Evolutionary conservation across 192 early-diverging fungal genomes (phyloP).

Genomic region (Coemansia sp.): DNA sequence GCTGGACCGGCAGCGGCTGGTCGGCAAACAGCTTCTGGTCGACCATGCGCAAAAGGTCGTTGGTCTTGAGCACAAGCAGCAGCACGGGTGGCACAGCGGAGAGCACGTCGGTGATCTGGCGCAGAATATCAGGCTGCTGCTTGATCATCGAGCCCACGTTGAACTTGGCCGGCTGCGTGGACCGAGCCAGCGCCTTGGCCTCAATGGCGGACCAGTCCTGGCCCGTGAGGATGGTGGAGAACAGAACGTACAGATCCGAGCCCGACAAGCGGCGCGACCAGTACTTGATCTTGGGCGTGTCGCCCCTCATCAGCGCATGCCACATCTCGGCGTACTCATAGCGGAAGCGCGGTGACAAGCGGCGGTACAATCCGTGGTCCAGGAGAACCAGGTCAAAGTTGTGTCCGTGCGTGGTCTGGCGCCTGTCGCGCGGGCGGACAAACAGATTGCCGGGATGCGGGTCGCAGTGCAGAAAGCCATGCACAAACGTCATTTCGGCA

Average conservation of each 20-base stretch:
- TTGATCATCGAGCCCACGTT: conserved; percentile 56
- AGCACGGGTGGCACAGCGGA: conserved; percentile 82
- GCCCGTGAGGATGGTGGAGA: conserved; percentile 85
- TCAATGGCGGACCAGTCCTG: conserved; percentile 74
- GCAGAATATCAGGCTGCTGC: conserved; percentile 59
- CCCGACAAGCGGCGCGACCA: conserved; percentile 64
- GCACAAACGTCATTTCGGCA: conserved; percentile 85
- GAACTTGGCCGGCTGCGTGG: conserved; percentile 36
- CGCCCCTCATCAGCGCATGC: conserved; percentile 73
- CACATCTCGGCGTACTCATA: conserved; percentile 87
- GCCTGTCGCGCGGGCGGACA: conserved; percentile 54
- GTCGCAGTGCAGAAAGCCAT: conserved; percentile 87
- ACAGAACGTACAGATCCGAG: conserved; percentile 77
- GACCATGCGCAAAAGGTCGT: conserved; percentile 77
- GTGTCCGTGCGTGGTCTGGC: conserved; percentile 47
- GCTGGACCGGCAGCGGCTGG: conserved; percentile 34
- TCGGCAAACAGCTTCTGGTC: conserved; percentile 55
- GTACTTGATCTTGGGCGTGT: conserved; percentile 65
- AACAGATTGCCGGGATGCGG: conserved; percentile 90
- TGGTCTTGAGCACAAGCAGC: conserved; percentile 84
- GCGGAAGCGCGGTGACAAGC: conserved; percentile 63
- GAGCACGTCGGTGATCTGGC: conserved; percentile 74
- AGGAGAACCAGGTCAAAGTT: conserved; percentile 88
- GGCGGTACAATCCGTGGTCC: conserved; percentile 88
- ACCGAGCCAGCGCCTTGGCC: conserved; percentile 25